phyloP scores from a whole-genome alignment of 2,329 filamentous ascomycete species.

The Pyricularia pennisetigena region DNA sequence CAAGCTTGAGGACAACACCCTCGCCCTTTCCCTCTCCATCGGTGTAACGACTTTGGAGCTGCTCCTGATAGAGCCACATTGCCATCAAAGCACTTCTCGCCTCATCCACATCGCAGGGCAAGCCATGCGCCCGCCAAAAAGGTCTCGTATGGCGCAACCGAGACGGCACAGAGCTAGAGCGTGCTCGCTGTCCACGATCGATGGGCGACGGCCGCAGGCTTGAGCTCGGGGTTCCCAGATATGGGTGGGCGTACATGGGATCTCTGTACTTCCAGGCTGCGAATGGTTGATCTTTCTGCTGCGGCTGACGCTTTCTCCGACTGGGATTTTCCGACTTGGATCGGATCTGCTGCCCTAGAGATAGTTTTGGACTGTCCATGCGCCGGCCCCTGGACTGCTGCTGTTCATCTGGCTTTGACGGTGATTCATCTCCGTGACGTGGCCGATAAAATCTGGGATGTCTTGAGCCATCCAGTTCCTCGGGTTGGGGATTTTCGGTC shows the following conservation, averaged over 20 bases:
- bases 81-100: slow-evolving; percentile 62
- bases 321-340: neutral
- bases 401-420: no score
- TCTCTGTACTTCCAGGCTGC: neutral
- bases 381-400: no score
- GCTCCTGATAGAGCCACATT: slow-evolving; percentile 70
- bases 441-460: no score
- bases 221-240: neutral
- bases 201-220: neutral
- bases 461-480: no score
- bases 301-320: neutral
- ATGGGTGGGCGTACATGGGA: neutral
- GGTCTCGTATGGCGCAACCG: neutral
- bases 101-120: neutral
- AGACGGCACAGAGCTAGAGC: neutral
- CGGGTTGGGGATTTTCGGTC: no score
- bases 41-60: slow-evolving; percentile 59
- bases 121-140: neutral
- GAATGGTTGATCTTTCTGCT: neutral
- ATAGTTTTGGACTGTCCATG: neutral
- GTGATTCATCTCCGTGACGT: no score
- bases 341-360: neutral
- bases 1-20: slow-evolving; percentile 62
- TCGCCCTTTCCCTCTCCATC: slow-evolving; percentile 57
- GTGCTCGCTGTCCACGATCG: neutral